Evolutionary conservation across 352 stramenopile species (phyloP).

Genomic region (Globisporangium barbulae): DNA sequence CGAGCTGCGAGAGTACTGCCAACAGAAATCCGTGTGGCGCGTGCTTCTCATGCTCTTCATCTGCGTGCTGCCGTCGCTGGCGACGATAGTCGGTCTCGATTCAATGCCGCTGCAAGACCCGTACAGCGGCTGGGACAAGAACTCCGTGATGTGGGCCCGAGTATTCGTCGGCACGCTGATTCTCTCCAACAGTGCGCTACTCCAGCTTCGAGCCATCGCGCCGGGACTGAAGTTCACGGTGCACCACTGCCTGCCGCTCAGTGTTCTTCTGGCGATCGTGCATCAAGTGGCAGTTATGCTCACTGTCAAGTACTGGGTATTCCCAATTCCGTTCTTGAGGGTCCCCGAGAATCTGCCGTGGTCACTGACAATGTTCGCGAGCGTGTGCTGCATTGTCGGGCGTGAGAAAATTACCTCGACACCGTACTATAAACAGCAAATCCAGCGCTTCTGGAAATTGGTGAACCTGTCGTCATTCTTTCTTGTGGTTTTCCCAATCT

Average conservation of each 20-base stretch:
- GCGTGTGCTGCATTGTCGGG: not conserved
- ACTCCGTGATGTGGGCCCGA: too few relatives aligned
- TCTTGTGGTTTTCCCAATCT: conserved; percentile 8
- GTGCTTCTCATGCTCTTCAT: too few relatives aligned
- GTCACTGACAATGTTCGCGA: not conserved
- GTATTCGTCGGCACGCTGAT: not conserved
- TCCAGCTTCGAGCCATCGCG: too few relatives aligned
- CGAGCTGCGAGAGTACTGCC: too few relatives aligned
- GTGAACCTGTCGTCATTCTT: not conserved
- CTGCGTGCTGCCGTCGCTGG: too few relatives aligned
- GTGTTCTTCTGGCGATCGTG: too few relatives aligned
- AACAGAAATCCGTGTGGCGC: too few relatives aligned
- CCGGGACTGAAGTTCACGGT: not conserved
- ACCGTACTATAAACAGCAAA: conserved; percentile 3
- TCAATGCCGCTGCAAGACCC: too few relatives aligned
- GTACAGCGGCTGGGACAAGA: too few relatives aligned
- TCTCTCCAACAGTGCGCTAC: too few relatives aligned
- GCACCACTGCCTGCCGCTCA: conserved; percentile 10
- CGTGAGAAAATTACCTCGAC: conserved; percentile 2
- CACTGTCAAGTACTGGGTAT: not conserved
- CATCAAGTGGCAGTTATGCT: not conserved
- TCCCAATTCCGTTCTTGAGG: not conserved
- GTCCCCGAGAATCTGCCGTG: not conserved
- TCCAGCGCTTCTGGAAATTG: not conserved
- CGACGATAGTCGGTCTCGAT: too few relatives aligned